Base-by-base conservation (phyloP, 441 rosid species). In the Populus hybrid region DNA sequence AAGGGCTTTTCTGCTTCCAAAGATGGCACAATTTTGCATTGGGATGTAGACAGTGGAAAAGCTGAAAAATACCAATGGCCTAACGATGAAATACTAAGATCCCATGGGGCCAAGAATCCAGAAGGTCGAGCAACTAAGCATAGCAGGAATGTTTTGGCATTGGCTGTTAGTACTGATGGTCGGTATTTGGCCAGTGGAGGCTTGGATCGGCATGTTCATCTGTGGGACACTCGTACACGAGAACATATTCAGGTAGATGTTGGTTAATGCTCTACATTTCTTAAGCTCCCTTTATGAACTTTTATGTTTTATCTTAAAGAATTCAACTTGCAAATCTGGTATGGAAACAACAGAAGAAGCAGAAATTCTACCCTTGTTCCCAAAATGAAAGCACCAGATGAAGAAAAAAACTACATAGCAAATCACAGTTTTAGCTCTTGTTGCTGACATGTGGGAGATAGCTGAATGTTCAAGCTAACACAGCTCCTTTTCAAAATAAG, bases 161-260 rank as follows among this genome's bases (percentile, higher is more conserved):
- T 96, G 83, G 98, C 98, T 77, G 90, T 88, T 82, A 91, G 98
- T 80, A 86, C 90, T 14, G 99, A 96, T 84, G 98, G 98, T 69
- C 91, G 97, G 65, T 92, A 26, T 26, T 26, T 26, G 28, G 28
- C 28, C 28, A 26, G 28, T 26, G 28, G 28, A 26, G 28, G 28
- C 74, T 82, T 91, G 68, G 98, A 96, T 79, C 88, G 98, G 30
- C 99, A 94, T 78, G 87, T 96, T 90, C 99, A 96, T 81, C 77
- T 96, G 77, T 94, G 99, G 99, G 99, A 96, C 75, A 84, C 90
- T 64, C 97, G 99, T n/a, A 93, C 94, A 40, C 85, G 88, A 68
- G 85, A 93, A 78, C 97, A 96, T 77, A 68, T 93, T 76, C 98
- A 91, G 98, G 95, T 30, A 30, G 32, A 30, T 30, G 32, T 30